Base-by-base conservation (phyloP, 192 early-diverging fungal genomes). In the Rhizophagus sp. region DNA sequence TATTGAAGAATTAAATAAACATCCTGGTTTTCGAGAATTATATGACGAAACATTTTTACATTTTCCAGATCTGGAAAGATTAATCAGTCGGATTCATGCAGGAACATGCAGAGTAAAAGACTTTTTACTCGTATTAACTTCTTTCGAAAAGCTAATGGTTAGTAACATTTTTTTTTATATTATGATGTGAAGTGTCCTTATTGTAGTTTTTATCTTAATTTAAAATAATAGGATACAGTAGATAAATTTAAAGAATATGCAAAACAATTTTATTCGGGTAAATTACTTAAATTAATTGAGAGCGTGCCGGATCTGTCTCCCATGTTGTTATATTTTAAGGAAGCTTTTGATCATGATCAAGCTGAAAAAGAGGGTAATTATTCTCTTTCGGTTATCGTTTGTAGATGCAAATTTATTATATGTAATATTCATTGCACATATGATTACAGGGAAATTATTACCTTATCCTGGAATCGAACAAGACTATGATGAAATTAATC, bases 31-130 rank as follows among this genome's bases (percentile, higher is more conserved):
- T 36, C 75, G 84, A 74, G 90, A 90, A 34, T 39, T 81, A 13
- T 83, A 93, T 41, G 70, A 80, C 13, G 83, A 83, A 10, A 80
- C 83, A 33, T 85, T 92, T 71, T 41, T 79, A 2, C 62, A 84
- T 13, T 85, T 98, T 71, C 92, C 95, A 7, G 98, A 98, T 81
- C 82, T 99, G 30, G 98, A 99, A 83, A 90, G 98, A 30, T 87
- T 93, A 4, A 94, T 99, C 76, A 92, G 94, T 30, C 88, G 98
- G 4, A 92, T 99, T 47, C 97, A 98, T 82, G 90, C 95, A 2
- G 92, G 93, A 1, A 89, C 89, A 52, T 96, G 95, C 84, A 90
- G 91, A 69, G 93, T 97, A 19, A 89, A 93, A 52, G 96, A 98
- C 67, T 98, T 98, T 71, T 79, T 97, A 22, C 72, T 79, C 1